Conservation (phyloP, 306 rosid species). For the Arachis stenosperma region DNA sequence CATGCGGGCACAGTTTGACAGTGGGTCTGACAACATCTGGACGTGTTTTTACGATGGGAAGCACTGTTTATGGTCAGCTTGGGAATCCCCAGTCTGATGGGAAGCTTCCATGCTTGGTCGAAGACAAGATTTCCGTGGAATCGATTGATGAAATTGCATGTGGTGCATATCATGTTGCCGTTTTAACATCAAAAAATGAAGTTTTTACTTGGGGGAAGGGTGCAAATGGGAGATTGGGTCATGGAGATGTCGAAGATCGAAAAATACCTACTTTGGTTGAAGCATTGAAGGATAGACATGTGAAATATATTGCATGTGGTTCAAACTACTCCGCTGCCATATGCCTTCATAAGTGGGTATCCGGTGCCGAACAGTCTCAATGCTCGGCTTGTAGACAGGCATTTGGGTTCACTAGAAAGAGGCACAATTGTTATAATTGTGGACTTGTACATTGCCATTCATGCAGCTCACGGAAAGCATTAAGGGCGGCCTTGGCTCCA, state of each 20-base stretch:
- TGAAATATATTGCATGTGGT: slow-evolving; percentile 88
- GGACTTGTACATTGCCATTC: slow-evolving; percentile 99
- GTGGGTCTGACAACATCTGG: slow-evolving; percentile 90
- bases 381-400: slow-evolving; percentile 98
- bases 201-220: slow-evolving; percentile 99
- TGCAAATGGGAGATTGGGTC: slow-evolving; percentile 98
- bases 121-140: slow-evolving; percentile 75
- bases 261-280: slow-evolving; percentile 86
- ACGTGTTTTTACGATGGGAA: slow-evolving; percentile 88
- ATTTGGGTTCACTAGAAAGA: slow-evolving; percentile 94
- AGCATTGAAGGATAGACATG: slow-evolving; percentile 89
- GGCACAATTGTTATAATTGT: slow-evolving; percentile 98
- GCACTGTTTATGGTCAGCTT: slow-evolving; percentile 98
- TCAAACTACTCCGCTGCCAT: slow-evolving; percentile 89
- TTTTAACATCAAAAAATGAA: slow-evolving; percentile 87
- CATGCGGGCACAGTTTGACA: slow-evolving; percentile 95
- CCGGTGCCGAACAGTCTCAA: slow-evolving; percentile 94
- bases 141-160: slow-evolving; percentile 83
- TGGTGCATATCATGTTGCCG: slow-evolving; percentile 97
- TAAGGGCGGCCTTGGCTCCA: slow-evolving; percentile 90
- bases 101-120: slow-evolving; percentile 83
- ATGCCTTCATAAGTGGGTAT: slow-evolving; percentile 99
- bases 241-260: slow-evolving; percentile 95
- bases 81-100: slow-evolving; percentile 93
- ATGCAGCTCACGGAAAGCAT: slow-evolving; percentile 91